Evolutionary conservation across 1,284 basidiomycete species (phyloP).

Genomic region (Trichosporon asahii): DNA sequence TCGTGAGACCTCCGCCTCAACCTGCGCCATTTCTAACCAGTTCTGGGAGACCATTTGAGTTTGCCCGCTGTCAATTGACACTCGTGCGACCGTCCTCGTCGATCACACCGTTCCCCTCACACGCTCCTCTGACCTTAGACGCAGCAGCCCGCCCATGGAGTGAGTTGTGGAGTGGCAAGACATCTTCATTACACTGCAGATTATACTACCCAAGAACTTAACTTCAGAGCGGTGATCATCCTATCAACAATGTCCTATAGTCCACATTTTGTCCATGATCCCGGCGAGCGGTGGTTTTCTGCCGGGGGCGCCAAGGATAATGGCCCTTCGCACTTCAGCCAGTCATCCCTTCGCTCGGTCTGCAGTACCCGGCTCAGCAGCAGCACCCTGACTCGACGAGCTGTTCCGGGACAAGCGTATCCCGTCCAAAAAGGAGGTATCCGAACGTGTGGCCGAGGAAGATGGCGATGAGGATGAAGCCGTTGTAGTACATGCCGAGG

Average conservation of each 20-base stretch:
- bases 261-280: background rate
- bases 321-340: no score
- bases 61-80: no score
- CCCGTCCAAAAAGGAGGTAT: slow-evolving; percentile 42
- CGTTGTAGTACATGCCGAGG: slow-evolving; percentile 53
- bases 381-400: background rate
- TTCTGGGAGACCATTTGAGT: no score
- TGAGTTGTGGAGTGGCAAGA: background rate
- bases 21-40: no score
- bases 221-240: background rate
- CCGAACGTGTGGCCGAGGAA: slow-evolving; percentile 47
- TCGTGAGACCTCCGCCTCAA: background rate
- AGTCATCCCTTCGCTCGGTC: background rate
- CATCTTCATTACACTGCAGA: background rate
- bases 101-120: no score
- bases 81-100: background rate
- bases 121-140: no score
- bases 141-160: no score
- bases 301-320: no score
- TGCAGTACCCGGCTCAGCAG: background rate
- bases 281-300: no score
- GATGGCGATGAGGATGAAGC: slow-evolving; percentile 48
- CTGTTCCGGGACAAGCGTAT: slow-evolving; percentile 26
- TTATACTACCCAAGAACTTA: background rate
- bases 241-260: background rate